These are phyloP conservation scores for Sporothrix pallida DNA, from an alignment of 2,329 filamentous ascomycete genomes.

Conservation along the genomic window DNA sequence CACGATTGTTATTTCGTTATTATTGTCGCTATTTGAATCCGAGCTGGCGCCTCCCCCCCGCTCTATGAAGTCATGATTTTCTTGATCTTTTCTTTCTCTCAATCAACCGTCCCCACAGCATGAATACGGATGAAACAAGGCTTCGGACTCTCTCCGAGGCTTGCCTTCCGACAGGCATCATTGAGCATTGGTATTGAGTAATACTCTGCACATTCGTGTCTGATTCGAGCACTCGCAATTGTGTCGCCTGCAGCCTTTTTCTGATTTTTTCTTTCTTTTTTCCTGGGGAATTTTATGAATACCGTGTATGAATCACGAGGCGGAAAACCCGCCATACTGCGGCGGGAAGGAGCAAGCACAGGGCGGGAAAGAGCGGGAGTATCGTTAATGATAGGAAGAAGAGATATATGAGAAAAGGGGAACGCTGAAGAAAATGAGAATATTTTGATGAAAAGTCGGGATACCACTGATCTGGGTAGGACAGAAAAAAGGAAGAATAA, in stretches of 20 bases:
- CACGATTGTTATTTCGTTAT: no score
- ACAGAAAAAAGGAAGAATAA: not conserved
- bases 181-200: no score
- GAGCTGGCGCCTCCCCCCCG: no score
- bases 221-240: not conserved
- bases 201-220: no score
- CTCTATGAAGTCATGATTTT: no score
- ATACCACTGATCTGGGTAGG: not conserved
- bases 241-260: not conserved
- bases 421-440: not conserved
- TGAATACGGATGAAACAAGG: not conserved
- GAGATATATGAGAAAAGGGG: not conserved
- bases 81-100: no score
- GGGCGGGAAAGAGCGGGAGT: slow-evolving; percentile 21
- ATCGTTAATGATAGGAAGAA: not conserved
- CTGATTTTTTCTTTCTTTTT: not conserved
- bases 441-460: not conserved
- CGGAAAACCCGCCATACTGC: not conserved
- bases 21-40: no score
- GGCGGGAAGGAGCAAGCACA: slow-evolving; percentile 1
- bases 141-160: not conserved
- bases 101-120: no score
- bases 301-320: not conserved
- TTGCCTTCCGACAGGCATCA: not conserved
- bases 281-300: not conserved